Percentiles rank a stretch among this genome's conserved stretches.
Evolutionary conservation across 208 protist genomes (phyloP).

Genomic region (Trypanosoma brucei): DNA sequence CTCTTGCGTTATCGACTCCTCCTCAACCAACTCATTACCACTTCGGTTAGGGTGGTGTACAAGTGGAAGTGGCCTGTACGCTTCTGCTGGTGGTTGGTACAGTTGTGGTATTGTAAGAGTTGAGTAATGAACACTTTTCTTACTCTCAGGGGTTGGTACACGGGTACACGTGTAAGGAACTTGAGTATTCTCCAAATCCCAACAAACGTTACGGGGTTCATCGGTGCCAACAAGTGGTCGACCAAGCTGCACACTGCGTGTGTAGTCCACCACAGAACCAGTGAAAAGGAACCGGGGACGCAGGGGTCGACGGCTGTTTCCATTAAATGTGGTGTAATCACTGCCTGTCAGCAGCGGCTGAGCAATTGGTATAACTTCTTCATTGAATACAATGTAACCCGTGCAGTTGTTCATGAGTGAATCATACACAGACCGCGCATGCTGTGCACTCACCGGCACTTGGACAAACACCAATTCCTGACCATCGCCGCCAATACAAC

Average conservation of each 20-base stretch:
- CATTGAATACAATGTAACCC: conserved; percentile 34
- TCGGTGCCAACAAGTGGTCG: conserved; percentile 35
- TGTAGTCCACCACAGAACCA: conserved; percentile 64
- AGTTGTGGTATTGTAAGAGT: background rate
- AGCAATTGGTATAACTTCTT: conserved; percentile 34
- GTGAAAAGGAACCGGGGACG: conserved; percentile 23
- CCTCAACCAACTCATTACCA: too few relatives aligned
- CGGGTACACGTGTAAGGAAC: too few relatives aligned
- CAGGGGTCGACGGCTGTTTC: background rate
- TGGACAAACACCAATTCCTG: conserved; percentile 22
- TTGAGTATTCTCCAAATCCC: conserved; percentile 5
- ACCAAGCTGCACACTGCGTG: conserved; percentile 55
- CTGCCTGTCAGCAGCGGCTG: conserved; percentile 4
- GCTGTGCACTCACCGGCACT: conserved; percentile 13
- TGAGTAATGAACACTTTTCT: background rate
- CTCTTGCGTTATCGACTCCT: too few relatives aligned
- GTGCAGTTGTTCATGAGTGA: conserved; percentile 8
- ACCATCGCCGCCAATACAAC: background rate
- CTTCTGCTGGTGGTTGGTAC: background rate
- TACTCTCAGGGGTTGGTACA: background rate
- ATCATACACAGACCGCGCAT: conserved; percentile 12
- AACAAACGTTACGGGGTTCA: conserved; percentile 35
- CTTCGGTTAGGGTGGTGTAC: too few relatives aligned
- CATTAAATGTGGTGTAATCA: background rate
- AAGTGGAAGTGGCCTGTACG: too few relatives aligned